Conservation (phyloP, 257 asterid genomes). For the Perilla frutescens region DNA sequence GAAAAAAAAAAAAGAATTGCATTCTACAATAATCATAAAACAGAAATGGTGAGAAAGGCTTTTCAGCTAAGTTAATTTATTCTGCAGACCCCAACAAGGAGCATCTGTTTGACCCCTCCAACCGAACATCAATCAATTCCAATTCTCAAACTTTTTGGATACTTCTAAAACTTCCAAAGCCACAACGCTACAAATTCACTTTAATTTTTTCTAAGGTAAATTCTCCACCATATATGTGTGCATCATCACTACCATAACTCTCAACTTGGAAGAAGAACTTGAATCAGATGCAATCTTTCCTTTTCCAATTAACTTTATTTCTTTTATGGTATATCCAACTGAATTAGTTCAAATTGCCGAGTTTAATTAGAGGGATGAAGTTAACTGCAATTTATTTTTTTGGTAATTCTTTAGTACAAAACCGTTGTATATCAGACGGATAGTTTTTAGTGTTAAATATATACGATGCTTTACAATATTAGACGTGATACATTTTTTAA, state of each 20-base stretch:
- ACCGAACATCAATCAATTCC: slow-evolving; percentile 38
- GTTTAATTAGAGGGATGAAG: no score
- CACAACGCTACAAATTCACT: slow-evolving; percentile 16
- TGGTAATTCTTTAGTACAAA: no score
- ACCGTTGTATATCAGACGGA: no score
- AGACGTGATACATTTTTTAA: no score
- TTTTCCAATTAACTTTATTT: neutral
- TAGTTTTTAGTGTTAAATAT: no score
- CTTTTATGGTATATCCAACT: no score
- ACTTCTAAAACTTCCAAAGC: neutral
- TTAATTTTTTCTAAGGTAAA: slow-evolving; percentile 10
- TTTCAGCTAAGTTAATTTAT: neutral
- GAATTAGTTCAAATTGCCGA: no score
- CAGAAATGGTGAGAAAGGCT: neutral
- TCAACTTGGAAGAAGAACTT: neutral
- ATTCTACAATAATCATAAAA: no score
- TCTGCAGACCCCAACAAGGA: neutral
- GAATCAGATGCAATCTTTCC: slow-evolving; percentile 6
- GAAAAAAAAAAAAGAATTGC: no score
- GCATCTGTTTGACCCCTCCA: slow-evolving; percentile 44
- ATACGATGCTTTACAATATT: no score
- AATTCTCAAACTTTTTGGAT: slow-evolving; percentile 22
- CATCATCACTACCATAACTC: slow-evolving; percentile 21
- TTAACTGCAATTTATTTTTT: no score
- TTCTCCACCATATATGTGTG: slow-evolving; percentile 27